Evolutionary conservation across 495 filamentous ascomycete genomes (phyloP), one percentile per base, ranked within the genome.

Genomic region (Aspergillus baeticus): DNA sequence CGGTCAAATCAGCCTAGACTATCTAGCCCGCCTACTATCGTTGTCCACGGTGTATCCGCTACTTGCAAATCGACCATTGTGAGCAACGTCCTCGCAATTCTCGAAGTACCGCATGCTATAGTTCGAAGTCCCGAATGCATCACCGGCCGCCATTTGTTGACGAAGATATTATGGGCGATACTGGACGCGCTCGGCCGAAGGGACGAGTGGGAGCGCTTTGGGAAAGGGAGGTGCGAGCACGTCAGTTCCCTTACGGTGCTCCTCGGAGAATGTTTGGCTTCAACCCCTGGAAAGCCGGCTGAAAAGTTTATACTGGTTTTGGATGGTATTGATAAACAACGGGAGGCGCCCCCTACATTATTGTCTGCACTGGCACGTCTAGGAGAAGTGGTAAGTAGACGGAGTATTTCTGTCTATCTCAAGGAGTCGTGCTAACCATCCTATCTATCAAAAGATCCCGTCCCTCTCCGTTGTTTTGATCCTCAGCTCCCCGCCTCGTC

Each of bases 271-370:
- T 68, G 77, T 62, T 48, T 77, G 66, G 67, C 65, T 23, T 54
- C 71, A 14, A 55, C 56, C 34, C 23, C 61, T 10, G 48, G 33
- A n/a, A 52, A 73, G 69, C 33, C 34, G 6, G 35, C 39, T 21
- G 63, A 72, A 33, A 84, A 83, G 63, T 91, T 96, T 67, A 85
- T 92, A 22, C 69, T 96, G 34, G 91, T 95, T 26, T 82, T 97
- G 55, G 95, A 98, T 72, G 89, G 85, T n/a, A 89, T 97, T 52
- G 94, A 98, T 67, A 82, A 77, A 42, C 91, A 95, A 71, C 75
- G 90, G 62, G 95, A 98, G 55, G 82, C 87, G 8, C 81, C 87
- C 3, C 81, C 83, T 10, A 97, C 90, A 0, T 69, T 97, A 1
- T 71, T 96, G n/a, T 84, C 91, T n/a, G 90, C 88, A 7, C 69